Percentiles rank a stretch among this genome's conserved stretches.
These are phyloP conservation scores for Fusarium mundagurra DNA, from an alignment of 2,329 filamentous ascomycete species.

Conservation along the genomic window DNA sequence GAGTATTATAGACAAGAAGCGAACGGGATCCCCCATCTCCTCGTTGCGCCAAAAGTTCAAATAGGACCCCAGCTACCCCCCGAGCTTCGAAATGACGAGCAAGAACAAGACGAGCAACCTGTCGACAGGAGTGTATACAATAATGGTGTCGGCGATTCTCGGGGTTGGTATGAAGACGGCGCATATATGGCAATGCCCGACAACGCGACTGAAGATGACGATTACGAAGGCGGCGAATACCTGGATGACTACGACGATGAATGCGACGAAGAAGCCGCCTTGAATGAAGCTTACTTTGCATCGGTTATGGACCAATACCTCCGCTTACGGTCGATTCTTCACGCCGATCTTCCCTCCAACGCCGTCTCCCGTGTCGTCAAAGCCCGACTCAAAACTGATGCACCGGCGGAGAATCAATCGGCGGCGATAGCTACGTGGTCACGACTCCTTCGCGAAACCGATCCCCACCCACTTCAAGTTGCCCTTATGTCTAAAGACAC, in stretches of 20 bases:
- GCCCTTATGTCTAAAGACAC: slow-evolving; percentile 73
- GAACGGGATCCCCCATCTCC: slow-evolving; percentile 74
- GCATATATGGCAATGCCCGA: slow-evolving; percentile 75
- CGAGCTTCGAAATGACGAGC: slow-evolving; percentile 40
- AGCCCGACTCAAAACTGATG: slow-evolving; percentile 65
- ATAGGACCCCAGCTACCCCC: slow-evolving; percentile 62
- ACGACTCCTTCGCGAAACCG: slow-evolving; percentile 59
- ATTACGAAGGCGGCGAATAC: slow-evolving; percentile 43
- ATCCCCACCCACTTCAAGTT: slow-evolving; percentile 68
- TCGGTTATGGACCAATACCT: slow-evolving; percentile 73
- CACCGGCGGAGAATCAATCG: slow-evolving; percentile 61
- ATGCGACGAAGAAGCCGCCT: slow-evolving; percentile 46
- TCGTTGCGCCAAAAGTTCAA: slow-evolving; percentile 69
- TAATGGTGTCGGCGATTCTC: slow-evolving; percentile 60
- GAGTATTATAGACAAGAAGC: slow-evolving; percentile 75
- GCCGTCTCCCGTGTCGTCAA: slow-evolving; percentile 63
- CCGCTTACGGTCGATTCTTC: slow-evolving; percentile 70
- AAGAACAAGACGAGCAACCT: slow-evolving; percentile 44
- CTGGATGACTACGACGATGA: slow-evolving; percentile 40
- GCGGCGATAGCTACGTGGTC: slow-evolving; percentile 63
- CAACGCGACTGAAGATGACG: slow-evolving; percentile 42
- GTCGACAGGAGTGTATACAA: slow-evolving; percentile 59
- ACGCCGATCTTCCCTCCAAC: slow-evolving; percentile 62
- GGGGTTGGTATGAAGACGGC: slow-evolving; percentile 79
- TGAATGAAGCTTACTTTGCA: slow-evolving; percentile 74